These are phyloP conservation scores for Hanseniaspora jakobsenii DNA, from an alignment of 805 yeast species.

Conservation along the genomic window DNA sequence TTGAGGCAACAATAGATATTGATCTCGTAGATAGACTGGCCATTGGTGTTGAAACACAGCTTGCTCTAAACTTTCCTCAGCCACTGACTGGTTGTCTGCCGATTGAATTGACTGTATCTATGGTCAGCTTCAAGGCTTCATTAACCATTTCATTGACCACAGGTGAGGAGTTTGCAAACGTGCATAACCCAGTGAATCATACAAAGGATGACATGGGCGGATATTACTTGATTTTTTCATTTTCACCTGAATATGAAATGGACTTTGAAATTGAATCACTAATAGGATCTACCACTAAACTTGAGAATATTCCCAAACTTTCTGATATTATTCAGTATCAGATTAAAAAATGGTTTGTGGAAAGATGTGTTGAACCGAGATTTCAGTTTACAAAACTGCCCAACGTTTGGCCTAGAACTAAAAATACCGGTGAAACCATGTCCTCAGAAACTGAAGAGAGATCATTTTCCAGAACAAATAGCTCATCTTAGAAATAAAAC, in stretches of 20 bases:
- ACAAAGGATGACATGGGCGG: slow-evolving; percentile 25
- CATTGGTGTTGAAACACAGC: slow-evolving; percentile 68
- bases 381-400: slow-evolving; percentile 79
- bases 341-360: slow-evolving; percentile 78
- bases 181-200: slow-evolving; percentile 20
- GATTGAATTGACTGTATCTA: slow-evolving; percentile 68
- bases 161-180: slow-evolving; percentile 26
- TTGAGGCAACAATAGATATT: slow-evolving; percentile 84
- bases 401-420: slow-evolving; percentile 70
- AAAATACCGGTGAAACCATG: slow-evolving; percentile 37
- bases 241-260: slow-evolving; percentile 78
- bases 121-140: slow-evolving; percentile 84
- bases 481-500: slow-evolving; percentile 16
- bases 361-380: slow-evolving; percentile 86
- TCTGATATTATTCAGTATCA: slow-evolving; percentile 72
- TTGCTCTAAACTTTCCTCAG: slow-evolving; percentile 70
- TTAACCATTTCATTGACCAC: slow-evolving; percentile 58
- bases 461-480: background rate
- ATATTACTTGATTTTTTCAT: slow-evolving; percentile 75
- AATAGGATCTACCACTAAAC: slow-evolving; percentile 83
- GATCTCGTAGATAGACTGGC: slow-evolving; percentile 80
- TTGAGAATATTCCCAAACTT: slow-evolving; percentile 87
- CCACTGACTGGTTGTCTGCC: slow-evolving; percentile 82
- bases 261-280: slow-evolving; percentile 82
- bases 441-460: slow-evolving; percentile 18